These are phyloP conservation scores for Phlyctochytrium planicorne DNA, from an alignment of 192 early-diverging fungal genomes.

Conservation along the genomic window DNA sequence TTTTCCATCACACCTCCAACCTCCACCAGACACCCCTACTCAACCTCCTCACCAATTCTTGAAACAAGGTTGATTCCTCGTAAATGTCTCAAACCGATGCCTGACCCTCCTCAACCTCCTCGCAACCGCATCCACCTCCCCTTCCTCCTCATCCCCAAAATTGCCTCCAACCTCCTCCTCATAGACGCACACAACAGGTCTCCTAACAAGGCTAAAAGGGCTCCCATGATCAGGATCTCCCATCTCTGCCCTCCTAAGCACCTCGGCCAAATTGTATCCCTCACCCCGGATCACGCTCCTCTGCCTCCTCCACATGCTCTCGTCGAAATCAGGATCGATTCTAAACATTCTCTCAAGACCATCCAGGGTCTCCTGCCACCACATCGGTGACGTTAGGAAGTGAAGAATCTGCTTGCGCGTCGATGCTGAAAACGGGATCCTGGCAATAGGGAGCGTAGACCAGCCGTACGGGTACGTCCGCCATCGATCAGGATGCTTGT, in stretches of 20 bases:
- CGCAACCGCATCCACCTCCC: slow-evolving; percentile 26
- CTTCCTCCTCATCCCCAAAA: slow-evolving; percentile 27
- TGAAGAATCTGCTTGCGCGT: slow-evolving; percentile 68
- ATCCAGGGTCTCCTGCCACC: slow-evolving; percentile 78
- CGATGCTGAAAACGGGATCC: slow-evolving; percentile 69
- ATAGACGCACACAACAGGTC: slow-evolving; percentile 50
- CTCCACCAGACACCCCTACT: too few species aligned
- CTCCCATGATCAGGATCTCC: slow-evolving; percentile 37
- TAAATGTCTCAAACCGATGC: slow-evolving; percentile 54
- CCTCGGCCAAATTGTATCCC: slow-evolving; percentile 79
- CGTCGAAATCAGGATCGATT: slow-evolving; percentile 76
- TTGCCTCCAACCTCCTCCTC: slow-evolving; percentile 42
- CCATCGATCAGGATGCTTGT: slow-evolving; percentile 87
- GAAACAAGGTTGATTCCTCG: slow-evolving; percentile 42
- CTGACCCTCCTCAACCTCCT: slow-evolving; percentile 35
- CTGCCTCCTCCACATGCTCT: slow-evolving; percentile 78
- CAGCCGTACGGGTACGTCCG: slow-evolving; percentile 92
- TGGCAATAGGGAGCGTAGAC: slow-evolving; percentile 66
- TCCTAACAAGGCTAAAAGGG: slow-evolving; percentile 44
- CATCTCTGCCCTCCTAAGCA: slow-evolving; percentile 51
- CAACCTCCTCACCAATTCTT: slow-evolving; percentile 43
- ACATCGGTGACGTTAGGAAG: slow-evolving; percentile 63
- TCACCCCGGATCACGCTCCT: slow-evolving; percentile 83
- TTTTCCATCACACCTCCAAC: too few species aligned
- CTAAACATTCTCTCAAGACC: slow-evolving; percentile 66